Evolutionary conservation across 116 monocot genomes (phyloP).

Genomic region (Papilionanthe hybrid): DNA sequence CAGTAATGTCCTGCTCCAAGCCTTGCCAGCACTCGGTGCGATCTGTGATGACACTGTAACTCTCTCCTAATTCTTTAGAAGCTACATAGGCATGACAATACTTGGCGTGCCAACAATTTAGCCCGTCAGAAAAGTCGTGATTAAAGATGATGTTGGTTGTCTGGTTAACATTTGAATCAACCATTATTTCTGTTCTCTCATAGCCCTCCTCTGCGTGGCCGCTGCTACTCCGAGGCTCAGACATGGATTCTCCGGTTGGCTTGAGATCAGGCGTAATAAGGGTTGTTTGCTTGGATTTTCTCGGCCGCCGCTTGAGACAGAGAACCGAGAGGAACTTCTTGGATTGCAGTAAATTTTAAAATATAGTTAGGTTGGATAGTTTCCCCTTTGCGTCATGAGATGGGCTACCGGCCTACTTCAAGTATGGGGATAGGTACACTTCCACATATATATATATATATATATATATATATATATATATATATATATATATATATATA

Average conservation of each 20-base stretch:
- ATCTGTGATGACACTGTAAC: conserved; percentile 65
- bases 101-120: conserved; percentile 61
- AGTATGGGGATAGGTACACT: neutral
- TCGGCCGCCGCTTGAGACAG: neutral
- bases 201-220: neutral
- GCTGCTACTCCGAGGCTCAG: neutral
- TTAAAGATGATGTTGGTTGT: conserved; percentile 55
- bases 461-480: no score
- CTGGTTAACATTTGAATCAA: conserved; percentile 12
- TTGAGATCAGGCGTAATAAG: neutral
- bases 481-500: no score
- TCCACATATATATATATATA: no score
- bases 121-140: conserved; percentile 66
- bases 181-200: conserved; percentile 20
- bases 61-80: conserved; percentile 27
- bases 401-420: neutral
- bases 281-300: neutral
- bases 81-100: conserved; percentile 65
- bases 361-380: neutral
- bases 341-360: neutral
- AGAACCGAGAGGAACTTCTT: conserved; percentile 18
- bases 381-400: neutral
- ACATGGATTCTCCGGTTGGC: conserved; percentile 4
- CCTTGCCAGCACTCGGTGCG: conserved; percentile 85
- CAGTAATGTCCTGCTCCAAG: conserved; percentile 81